Base-by-base conservation (phyloP, 768 basidiomycete genomes). In the Exsudoporus frostii region DNA sequence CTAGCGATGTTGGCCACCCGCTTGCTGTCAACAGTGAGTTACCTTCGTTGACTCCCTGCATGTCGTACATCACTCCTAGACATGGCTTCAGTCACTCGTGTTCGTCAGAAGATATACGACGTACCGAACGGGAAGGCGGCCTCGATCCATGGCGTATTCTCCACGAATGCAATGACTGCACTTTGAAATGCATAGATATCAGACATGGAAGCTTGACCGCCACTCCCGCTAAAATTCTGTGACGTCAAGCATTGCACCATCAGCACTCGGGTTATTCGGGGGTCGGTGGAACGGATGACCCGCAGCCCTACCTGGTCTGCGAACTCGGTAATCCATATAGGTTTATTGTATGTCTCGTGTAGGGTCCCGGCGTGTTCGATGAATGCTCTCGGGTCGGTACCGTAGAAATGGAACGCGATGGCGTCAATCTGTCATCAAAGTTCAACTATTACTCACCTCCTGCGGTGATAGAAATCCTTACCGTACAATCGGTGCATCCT, bases 401-500 rank as follows among this genome's bases (percentile, higher is more conserved):
- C 84, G 64, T 95, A 95, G 69, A 76, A 88, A 66, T 96, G 92
- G 43, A 85, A 53, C 29, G 84, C 82, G n/a, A 88, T 49, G 33
- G 68, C 76, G 63, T 84, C 78, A 47, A 88, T 58, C 86, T 88
- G 46, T 22, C 4, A n/a, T 36, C 48, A 36, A n/a, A 27, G 37
- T 43, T 32, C 45, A 19, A n/a, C 17, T 7, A 58, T 1, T 19
- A 1, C 43, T 5, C 4, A 17, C 11, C 15, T 14, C 17, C 1
- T 2, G 5, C 15, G 17, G 19, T 7, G 19, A 33, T 6, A 48
- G 58, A 49, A 39, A 44, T 19, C 69, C 84, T 22, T 53, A 88
- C 87, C 7, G 55, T 62, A 68, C 85, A 84, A 39, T 71, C 79
- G 0, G 57, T 45, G 69, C 88, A 89, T 2, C 69, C 71, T 0